Conservation (phyloP, 2,329 filamentous ascomycete genomes). For the Pseudovirgaria hyperparasitica region DNA sequence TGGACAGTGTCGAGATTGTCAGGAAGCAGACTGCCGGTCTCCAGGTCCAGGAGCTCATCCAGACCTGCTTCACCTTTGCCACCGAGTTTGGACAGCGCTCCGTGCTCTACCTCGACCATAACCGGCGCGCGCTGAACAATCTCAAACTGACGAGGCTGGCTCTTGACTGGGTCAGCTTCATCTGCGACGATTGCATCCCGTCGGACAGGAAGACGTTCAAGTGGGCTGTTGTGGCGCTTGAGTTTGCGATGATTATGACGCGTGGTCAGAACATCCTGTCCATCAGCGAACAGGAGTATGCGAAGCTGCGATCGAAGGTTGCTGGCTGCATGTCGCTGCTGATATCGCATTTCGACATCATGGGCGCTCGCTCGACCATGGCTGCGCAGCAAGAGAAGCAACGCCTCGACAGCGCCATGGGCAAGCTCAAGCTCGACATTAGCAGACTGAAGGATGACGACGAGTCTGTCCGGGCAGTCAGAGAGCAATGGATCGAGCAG, state of each 20-base stretch:
- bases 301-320: slow-evolving; percentile 71
- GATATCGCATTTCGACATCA: slow-evolving; percentile 98
- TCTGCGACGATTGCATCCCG: slow-evolving; percentile 91
- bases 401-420: slow-evolving; percentile 65
- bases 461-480: slow-evolving; percentile 65
- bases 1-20: slow-evolving; percentile 95
- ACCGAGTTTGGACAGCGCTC: slow-evolving; percentile 96
- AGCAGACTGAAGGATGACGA: slow-evolving; percentile 65
- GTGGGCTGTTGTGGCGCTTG: slow-evolving; percentile 89
- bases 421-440: slow-evolving; percentile 67
- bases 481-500: slow-evolving; percentile 60
- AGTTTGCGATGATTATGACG: slow-evolving; percentile 97
- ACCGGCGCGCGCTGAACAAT: slow-evolving; percentile 92
- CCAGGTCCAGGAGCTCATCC: slow-evolving; percentile 88
- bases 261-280: slow-evolving; percentile 85
- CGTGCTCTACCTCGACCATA: slow-evolving; percentile 89
- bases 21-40: slow-evolving; percentile 70
- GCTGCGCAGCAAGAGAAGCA: slow-evolving; percentile 92
- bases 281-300: slow-evolving; percentile 79
- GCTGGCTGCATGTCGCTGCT: slow-evolving; percentile 94
- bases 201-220: slow-evolving; percentile 92
- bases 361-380: slow-evolving; percentile 86
- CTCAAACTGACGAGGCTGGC: slow-evolving; percentile 86
- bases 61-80: slow-evolving; percentile 97
- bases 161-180: slow-evolving; percentile 94